phyloP scores from a whole-genome alignment of 495 filamentous ascomycete genomes.

The Lasiosphaeria hispida region DNA sequence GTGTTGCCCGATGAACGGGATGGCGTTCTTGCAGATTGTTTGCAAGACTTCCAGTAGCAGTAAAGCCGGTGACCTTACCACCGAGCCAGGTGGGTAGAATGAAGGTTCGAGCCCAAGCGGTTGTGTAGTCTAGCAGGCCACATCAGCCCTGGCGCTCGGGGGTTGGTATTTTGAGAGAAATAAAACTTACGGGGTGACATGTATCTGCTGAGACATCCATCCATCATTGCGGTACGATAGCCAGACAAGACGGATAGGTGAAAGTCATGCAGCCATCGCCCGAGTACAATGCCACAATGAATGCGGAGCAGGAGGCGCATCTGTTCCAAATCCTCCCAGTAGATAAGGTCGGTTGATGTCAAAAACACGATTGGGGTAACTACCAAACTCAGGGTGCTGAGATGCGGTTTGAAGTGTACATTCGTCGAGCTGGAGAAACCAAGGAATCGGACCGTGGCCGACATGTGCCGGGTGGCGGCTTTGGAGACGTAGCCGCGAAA shows the following conservation, averaged over 20 bases:
- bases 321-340: neutral
- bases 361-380: neutral
- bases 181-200: too few relatives aligned
- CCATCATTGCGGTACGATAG: too few relatives aligned
- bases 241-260: too few relatives aligned
- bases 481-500: neutral
- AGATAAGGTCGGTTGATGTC: neutral
- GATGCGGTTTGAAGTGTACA: slow-evolving; percentile 2
- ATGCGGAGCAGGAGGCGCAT: neutral
- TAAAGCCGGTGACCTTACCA: too few relatives aligned
- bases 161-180: too few relatives aligned
- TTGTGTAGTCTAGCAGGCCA: too few relatives aligned
- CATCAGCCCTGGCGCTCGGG: too few relatives aligned
- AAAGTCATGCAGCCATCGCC: neutral
- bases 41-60: too few relatives aligned
- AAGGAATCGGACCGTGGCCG: neutral
- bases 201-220: too few relatives aligned
- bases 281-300: neutral
- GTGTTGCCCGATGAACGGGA: neutral
- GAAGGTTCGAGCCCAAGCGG: too few relatives aligned
- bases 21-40: neutral
- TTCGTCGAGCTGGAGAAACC: neutral
- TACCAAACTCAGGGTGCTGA: neutral
- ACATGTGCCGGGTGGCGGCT: neutral
- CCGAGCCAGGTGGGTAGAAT: too few relatives aligned